A percentile compares a stretch with the other conserved stretches of the same genome.
Evolutionary conservation across 768 basidiomycete species (phyloP).

Genomic region (Hericium rajendrae): DNA sequence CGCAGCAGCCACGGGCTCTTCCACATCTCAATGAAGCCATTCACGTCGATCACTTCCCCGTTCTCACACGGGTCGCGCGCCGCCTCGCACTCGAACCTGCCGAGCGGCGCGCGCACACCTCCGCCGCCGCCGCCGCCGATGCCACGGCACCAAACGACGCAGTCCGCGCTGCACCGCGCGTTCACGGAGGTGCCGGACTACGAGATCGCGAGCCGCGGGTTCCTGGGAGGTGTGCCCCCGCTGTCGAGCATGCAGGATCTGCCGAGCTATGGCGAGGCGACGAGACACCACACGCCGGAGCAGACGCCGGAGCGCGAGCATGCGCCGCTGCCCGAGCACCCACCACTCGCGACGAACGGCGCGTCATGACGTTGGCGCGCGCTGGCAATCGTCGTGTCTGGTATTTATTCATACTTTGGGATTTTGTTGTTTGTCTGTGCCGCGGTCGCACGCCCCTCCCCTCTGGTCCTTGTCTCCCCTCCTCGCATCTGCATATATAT

Average conservation of each 20-base stretch:
- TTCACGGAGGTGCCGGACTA: constrained; percentile 84
- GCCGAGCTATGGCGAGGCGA: constrained; percentile 75
- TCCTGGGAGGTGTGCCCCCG: constrained; percentile 85
- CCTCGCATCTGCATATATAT: too few relatives aligned
- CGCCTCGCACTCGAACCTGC: constrained; percentile 5
- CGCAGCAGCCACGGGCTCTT: constrained; percentile 44
- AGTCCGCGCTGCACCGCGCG: constrained; percentile 43
- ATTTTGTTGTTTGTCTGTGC: too few relatives aligned
- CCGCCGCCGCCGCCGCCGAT: constrained; percentile 7
- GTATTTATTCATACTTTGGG: too few relatives aligned
- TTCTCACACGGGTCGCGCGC: constrained; percentile 25
- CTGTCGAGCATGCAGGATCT: constrained; percentile 64
- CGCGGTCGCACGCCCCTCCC: too few relatives aligned
- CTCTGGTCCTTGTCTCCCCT: too few relatives aligned
- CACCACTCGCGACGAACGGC: neutral
- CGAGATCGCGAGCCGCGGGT: constrained; percentile 72
- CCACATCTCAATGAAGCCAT: constrained; percentile 54
- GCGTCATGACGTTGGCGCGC: neutral
- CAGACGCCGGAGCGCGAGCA: neutral
- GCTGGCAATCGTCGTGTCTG: too few relatives aligned
- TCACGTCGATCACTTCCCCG: constrained; percentile 36
- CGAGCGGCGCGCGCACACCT: constrained; percentile 3
- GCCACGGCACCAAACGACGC: constrained; percentile 9
- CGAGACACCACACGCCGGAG: neutral
- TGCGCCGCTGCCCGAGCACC: neutral